A percentile compares a stretch with the other conserved stretches of the same genome.
Conservation (phyloP, 495 filamentous ascomycete genomes). For the Gamarada debralockiae region DNA sequence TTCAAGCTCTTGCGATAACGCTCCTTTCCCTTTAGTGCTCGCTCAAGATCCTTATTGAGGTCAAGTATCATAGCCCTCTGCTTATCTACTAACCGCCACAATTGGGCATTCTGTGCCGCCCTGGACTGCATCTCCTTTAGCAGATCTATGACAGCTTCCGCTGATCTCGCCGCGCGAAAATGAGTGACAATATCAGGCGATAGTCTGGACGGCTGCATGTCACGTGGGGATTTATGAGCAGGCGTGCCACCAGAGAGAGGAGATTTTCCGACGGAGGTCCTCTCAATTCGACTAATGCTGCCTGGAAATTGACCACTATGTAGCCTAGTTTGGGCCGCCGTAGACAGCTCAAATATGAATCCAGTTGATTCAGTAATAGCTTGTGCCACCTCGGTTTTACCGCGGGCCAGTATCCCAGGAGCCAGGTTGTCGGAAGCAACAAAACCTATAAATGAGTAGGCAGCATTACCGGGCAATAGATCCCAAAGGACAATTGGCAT, state of each 20-base stretch:
- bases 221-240: slow-evolving; percentile 59
- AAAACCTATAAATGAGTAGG: no score
- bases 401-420: no score
- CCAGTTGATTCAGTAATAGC: no score
- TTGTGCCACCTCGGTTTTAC: no score
- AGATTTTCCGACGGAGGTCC: no score
- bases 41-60: slow-evolving; percentile 90
- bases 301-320: no score
- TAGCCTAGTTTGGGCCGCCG: no score
- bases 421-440: no score
- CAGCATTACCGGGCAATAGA: no score
- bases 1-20: slow-evolving; percentile 88
- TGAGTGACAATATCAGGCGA: slow-evolving; percentile 66
- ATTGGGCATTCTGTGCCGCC: slow-evolving; percentile 81
- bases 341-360: no score
- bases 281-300: no score
- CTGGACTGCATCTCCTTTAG: slow-evolving; percentile 87
- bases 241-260: slow-evolving; percentile 69
- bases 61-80: slow-evolving; percentile 91
- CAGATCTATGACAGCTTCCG: slow-evolving; percentile 86
- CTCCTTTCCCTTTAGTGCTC: slow-evolving; percentile 90
- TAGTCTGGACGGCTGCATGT: slow-evolving; percentile 32
- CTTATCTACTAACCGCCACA: slow-evolving; percentile 96
- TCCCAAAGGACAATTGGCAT: no score
- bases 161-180: slow-evolving; percentile 78